A percentile compares a stretch with the other conserved stretches of the same genome.
phyloP scores from a whole-genome alignment of 2,329 filamentous ascomycete species.

The Fusarium odoratissimum region DNA sequence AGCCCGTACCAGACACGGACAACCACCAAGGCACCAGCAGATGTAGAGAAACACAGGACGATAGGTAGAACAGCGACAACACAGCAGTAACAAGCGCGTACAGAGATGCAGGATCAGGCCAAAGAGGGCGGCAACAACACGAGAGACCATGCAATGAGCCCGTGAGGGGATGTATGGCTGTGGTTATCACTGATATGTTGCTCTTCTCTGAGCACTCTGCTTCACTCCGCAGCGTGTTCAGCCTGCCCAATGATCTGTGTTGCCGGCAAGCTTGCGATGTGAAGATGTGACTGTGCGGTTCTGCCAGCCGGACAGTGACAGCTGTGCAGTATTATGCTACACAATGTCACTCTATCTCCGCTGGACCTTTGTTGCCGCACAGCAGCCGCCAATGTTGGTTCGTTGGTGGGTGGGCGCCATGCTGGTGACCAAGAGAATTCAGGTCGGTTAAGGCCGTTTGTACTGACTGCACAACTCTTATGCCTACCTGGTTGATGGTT shows the following conservation, averaged over 20 bases:
- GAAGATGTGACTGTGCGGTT: constrained; percentile 38
- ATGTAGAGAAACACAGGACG: constrained; percentile 15
- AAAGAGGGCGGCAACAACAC: constrained; percentile 35
- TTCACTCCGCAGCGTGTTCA: constrained; percentile 8
- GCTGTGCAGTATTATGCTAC: constrained; percentile 39
- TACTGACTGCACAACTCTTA: constrained; percentile 1
- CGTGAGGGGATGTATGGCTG: constrained; percentile 30
- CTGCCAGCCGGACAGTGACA: constrained; percentile 26
- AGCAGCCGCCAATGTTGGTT: constrained; percentile 22
- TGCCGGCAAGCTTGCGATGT: constrained; percentile 27
- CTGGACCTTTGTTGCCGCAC: constrained; percentile 9
- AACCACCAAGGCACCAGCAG: constrained; percentile 27
- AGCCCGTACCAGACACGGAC: constrained; percentile 29
- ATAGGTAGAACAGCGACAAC: constrained; percentile 7
- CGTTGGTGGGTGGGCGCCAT: constrained; percentile 19
- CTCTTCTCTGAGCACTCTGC: neutral
- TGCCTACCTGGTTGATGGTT: neutral
- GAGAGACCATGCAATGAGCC: constrained; percentile 24
- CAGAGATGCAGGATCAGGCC: constrained; percentile 26
- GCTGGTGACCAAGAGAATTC: constrained; percentile 23
- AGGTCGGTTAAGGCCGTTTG: constrained; percentile 5
- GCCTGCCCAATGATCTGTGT: constrained; percentile 9
- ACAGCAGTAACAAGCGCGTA: constrained; percentile 35
- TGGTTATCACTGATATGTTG: neutral
- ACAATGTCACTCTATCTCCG: constrained; percentile 40